Conservation (phyloP, 169 alveolate genomes). For the Plasmodium blacklocki region DNA sequence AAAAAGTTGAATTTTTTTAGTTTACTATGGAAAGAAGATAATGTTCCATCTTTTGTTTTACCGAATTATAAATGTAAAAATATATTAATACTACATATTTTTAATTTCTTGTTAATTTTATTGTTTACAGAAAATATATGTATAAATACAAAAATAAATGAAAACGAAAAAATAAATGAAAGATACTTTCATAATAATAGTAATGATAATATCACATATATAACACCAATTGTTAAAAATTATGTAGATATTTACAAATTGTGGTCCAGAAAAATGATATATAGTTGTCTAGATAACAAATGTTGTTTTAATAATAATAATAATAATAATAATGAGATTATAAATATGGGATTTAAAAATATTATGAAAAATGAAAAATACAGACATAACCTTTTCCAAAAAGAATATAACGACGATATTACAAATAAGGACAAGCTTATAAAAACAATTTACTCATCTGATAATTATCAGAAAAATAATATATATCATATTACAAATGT, state of each 20-base stretch:
- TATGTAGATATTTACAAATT: constrained; percentile 19
- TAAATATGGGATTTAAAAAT: background rate
- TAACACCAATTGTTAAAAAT: constrained; percentile 7
- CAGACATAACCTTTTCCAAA: background rate
- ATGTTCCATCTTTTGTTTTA: background rate
- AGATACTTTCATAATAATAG: background rate
- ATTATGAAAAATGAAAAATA: background rate
- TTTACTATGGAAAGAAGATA: constrained; percentile 51
- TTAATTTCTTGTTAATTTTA: constrained; percentile 39
- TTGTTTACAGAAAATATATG: constrained; percentile 63
- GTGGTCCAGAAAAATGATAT: constrained; percentile 1
- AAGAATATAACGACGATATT: background rate
- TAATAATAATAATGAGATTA: background rate
- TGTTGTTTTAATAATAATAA: background rate
- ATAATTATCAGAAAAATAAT: background rate
- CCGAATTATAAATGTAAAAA: constrained; percentile 25
- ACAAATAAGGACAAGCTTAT: background rate
- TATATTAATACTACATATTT: constrained; percentile 50
- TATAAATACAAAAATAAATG: constrained; percentile 2
- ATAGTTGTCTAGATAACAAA: background rate
- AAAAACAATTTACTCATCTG: background rate
- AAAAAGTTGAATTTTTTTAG: constrained; percentile 35
- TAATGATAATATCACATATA: background rate
- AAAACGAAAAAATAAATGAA: background rate
- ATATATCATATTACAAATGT: background rate